Evolutionary conservation across 768 basidiomycete species (phyloP), one percentile per base, ranked within the genome.

Genomic region (Boletus pseudopeckii): DNA sequence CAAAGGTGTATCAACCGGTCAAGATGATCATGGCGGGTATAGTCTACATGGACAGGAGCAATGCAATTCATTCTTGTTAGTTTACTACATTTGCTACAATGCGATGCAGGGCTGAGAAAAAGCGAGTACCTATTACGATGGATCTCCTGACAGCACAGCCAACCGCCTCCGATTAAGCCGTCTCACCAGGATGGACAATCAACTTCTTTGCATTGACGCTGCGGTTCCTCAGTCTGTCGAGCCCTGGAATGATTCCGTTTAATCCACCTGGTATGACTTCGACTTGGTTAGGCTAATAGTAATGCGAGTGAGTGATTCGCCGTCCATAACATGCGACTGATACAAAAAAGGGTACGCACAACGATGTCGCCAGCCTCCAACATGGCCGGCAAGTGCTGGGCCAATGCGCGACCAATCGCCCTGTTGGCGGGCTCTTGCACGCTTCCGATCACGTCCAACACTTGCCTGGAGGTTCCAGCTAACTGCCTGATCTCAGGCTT

Each of bases 191-290:
- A 40, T 52, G 70, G 1, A 66, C 51, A 20, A 60, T 28, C 20
- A 63, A n/a, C 53, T 63, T 63, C 43, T 63, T 66, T 0, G 68
- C 76, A 39, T 75, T 78, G 26, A 77, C 72, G 41, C 71, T 60
- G 32, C 73, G 67, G 13, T 64, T 60, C 62, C 59, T 62, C 54
- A 78, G 20, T 45, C 53, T 65, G 42, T 71, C 60, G 45, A 80
- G 42, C 4, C 72, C 75, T 5, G 51, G 57, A 1, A 34, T 47
- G 7, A 79, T 64, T 1, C 72, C 75, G 4, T 64, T 61, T 15
- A 78, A 53, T 5, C 79, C 76, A 15, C 67, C 66, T 0, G 74
- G 68, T 7, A 80, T 36, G 2, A 77, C 58, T 20, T 64, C 63
- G 20, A 59, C 44, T 6, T 7, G 36, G 43, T 58, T 64, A 7